Percentiles rank a stretch among this genome's conserved stretches.
Conservation (phyloP, 805 yeast genomes). For the Jamesozyma rosinii region DNA sequence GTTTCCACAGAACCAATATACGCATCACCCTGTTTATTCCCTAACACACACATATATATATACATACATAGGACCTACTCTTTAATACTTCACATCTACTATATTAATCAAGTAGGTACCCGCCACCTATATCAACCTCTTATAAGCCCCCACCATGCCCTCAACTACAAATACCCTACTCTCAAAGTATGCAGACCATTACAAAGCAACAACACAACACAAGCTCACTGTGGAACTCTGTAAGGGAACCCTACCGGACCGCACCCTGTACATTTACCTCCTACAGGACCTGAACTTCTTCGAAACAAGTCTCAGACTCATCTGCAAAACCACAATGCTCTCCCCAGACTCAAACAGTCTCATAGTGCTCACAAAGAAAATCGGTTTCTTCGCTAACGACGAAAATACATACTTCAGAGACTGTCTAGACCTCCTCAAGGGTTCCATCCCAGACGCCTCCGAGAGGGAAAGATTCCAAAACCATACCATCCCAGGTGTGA, state of each 20-base stretch:
- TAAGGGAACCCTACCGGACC: conserved; percentile 37
- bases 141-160: conserved; percentile 7
- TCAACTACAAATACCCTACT: conserved; percentile 19
- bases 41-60: too few species aligned
- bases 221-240: conserved; percentile 39
- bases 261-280: conserved; percentile 36
- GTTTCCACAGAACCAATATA: too few species aligned
- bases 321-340: conserved; percentile 37
- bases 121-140: background rate
- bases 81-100: too few species aligned
- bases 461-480: conserved; percentile 13
- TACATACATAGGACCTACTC: too few species aligned
- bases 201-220: conserved; percentile 32
- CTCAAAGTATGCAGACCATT: conserved; percentile 18
- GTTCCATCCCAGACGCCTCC: conserved; percentile 5
- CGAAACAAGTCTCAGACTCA: conserved; percentile 34
- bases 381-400: conserved; percentile 41
- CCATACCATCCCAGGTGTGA: conserved; percentile 27
- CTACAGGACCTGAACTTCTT: conserved; percentile 44
- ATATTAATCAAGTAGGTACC: too few species aligned
- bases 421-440: conserved; percentile 22
- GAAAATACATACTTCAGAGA: conserved; percentile 42
- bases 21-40: too few species aligned
- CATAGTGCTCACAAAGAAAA: conserved; percentile 39
- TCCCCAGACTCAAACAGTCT: conserved; percentile 35